Conservation (phyloP, 768 basidiomycete species). For the Clavaria fumosa region DNA sequence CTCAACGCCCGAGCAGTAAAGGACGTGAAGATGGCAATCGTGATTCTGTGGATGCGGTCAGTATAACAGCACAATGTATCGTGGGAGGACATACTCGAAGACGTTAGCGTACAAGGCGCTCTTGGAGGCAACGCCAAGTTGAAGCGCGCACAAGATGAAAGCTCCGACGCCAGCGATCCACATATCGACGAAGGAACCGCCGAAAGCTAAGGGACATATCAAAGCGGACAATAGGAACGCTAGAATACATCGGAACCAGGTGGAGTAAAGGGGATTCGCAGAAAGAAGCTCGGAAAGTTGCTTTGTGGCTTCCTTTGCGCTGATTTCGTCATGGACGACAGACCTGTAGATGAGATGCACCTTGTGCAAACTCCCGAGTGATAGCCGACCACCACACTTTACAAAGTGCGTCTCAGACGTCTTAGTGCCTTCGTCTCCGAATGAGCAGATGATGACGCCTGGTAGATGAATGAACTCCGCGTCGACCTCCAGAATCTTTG, state of each 20-base stretch:
- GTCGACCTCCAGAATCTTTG: conserved; percentile 78
- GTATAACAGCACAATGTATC: not conserved
- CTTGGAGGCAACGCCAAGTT: conserved; percentile 58
- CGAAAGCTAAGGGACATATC: conserved; percentile 77
- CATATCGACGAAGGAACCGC: conserved; percentile 75
- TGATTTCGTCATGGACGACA: conserved; percentile 87
- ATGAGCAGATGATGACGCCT: conserved; percentile 70
- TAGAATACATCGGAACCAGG: conserved; percentile 44
- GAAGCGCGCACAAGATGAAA: conserved; percentile 50
- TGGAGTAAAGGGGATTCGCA: conserved; percentile 47
- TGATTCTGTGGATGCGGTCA: conserved; percentile 39
- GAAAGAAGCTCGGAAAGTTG: conserved; percentile 49
- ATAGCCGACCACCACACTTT: conserved; percentile 60
- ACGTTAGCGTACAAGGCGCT: conserved; percentile 79
- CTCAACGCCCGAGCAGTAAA: conserved; percentile 72
- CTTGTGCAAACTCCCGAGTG: conserved; percentile 71
- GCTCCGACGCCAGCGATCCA: conserved; percentile 63
- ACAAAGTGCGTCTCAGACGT: conserved; percentile 83
- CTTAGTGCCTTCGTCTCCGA: conserved; percentile 81
- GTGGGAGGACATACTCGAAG: conserved; percentile 53
- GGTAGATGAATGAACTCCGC: conserved; percentile 86
- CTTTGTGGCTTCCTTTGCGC: conserved; percentile 58
- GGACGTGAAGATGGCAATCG: conserved; percentile 67
- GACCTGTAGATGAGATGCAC: conserved; percentile 74
- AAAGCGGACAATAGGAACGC: conserved; percentile 58